These are phyloP conservation scores for Dioscorea dumetorum DNA, from an alignment of 106 monocot species.

Conservation along the genomic window DNA sequence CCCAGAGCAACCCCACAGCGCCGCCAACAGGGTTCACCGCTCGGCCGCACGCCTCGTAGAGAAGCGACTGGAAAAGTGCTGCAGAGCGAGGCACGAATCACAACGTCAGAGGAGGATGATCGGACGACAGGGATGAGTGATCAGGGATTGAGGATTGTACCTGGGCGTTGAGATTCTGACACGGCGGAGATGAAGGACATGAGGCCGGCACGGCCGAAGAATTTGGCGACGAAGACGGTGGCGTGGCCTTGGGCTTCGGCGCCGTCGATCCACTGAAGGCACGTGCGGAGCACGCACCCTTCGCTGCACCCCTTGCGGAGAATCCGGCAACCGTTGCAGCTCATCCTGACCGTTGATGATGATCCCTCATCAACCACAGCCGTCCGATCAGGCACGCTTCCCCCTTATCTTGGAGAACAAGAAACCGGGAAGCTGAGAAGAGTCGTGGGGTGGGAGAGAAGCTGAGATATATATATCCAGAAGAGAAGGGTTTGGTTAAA, in stretches of 20 bases:
- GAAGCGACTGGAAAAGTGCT: slow-evolving; percentile 43
- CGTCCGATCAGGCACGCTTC: neutral
- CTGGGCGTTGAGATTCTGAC: slow-evolving; percentile 21
- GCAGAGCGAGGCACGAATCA: neutral
- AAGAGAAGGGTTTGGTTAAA: neutral
- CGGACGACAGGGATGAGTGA: neutral
- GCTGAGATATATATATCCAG: neutral
- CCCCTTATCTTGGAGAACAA: neutral
- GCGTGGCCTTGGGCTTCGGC: slow-evolving; percentile 40
- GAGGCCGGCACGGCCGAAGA: slow-evolving; percentile 54
- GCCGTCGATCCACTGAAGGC: slow-evolving; percentile 47
- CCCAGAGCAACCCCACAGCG: slow-evolving; percentile 61
- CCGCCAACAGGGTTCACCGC: slow-evolving; percentile 64
- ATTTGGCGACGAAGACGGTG: slow-evolving; percentile 48
- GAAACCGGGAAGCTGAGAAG: neutral
- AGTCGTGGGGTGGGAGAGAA: neutral
- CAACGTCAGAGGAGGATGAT: neutral
- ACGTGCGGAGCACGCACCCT: slow-evolving; percentile 28
- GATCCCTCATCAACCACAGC: neutral
- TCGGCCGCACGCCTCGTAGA: slow-evolving; percentile 23
- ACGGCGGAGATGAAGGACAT: slow-evolving; percentile 40
- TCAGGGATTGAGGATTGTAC: neutral
- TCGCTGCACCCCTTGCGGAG: slow-evolving; percentile 51
- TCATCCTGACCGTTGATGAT: slow-evolving; percentile 13
- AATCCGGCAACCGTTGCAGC: slow-evolving; percentile 49